Conservation (phyloP, 345 rosid species). For the Noccaea bulbosa region DNA sequence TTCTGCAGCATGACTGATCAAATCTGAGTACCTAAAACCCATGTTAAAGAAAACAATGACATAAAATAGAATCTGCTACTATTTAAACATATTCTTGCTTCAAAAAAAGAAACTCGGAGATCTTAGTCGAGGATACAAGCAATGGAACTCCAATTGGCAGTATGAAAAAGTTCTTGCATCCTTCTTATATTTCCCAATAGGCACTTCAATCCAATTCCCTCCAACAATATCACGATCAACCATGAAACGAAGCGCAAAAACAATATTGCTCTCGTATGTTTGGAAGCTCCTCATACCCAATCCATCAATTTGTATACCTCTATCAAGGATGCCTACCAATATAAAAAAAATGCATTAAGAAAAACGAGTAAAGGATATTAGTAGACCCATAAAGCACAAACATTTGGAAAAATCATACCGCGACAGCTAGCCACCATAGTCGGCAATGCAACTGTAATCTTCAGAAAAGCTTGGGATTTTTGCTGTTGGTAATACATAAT, state of each 20-base stretch:
- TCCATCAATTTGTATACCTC: slow-evolving; percentile 93
- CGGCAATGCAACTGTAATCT: slow-evolving; percentile 92
- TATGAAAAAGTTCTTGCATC: slow-evolving; percentile 63
- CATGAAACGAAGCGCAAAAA: slow-evolving; percentile 96
- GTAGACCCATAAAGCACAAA: slow-evolving; percentile 24
- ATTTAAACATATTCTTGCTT: slow-evolving; percentile 20
- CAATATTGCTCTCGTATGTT: slow-evolving; percentile 95
- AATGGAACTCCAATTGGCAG: slow-evolving; percentile 91
- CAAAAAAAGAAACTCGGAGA: slow-evolving; percentile 11
- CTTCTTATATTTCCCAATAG: slow-evolving; percentile 80
- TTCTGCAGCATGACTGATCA: slow-evolving; percentile 87
- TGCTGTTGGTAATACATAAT: slow-evolving; percentile 95
- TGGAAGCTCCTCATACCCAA: slow-evolving; percentile 87
- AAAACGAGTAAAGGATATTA: slow-evolving; percentile 3
- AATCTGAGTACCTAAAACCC: slow-evolving; percentile 64
- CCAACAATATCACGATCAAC: slow-evolving; percentile 85
- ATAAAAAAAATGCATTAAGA: slow-evolving; percentile 4
- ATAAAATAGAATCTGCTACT: slow-evolving; percentile 13
- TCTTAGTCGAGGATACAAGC: slow-evolving; percentile 74
- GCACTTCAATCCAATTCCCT: slow-evolving; percentile 98
- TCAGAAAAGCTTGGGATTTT: slow-evolving; percentile 74
- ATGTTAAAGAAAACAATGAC: slow-evolving; percentile 47
- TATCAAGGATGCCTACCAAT: slow-evolving; percentile 85
- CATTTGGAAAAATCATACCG: slow-evolving; percentile 51
- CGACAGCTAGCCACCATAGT: slow-evolving; percentile 92